Conservation (phyloP, 495 filamentous ascomycete species). For the Lasiosphaeriaceae sp. region DNA sequence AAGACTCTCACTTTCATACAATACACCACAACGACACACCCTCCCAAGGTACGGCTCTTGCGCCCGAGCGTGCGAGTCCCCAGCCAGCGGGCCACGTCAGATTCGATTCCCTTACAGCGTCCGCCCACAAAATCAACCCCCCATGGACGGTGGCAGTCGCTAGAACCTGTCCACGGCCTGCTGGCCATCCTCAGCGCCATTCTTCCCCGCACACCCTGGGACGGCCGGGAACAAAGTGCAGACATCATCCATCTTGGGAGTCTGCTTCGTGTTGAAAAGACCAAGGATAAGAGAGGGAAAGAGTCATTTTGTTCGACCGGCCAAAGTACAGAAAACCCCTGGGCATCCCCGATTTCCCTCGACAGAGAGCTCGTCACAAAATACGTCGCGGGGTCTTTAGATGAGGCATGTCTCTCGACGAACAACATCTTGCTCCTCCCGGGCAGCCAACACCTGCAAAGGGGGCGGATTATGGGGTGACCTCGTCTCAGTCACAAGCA, state of each 20-base stretch:
- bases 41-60: neutral
- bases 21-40: neutral
- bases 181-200: slow-evolving; percentile 43
- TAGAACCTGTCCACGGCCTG: slow-evolving; percentile 45
- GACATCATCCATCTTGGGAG: neutral
- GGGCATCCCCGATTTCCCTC: slow-evolving; percentile 15
- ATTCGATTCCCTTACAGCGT: neutral
- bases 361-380: slow-evolving; percentile 8
- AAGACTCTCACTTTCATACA: slow-evolving; percentile 11
- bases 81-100: neutral
- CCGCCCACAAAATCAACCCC: slow-evolving; percentile 7
- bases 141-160: slow-evolving; percentile 46
- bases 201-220: slow-evolving; percentile 52
- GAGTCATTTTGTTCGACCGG: neutral
- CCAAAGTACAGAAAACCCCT: slow-evolving; percentile 1
- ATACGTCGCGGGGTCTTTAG: neutral
- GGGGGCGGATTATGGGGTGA: slow-evolving; percentile 41
- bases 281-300: neutral
- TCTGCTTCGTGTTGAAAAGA: slow-evolving; percentile 14
- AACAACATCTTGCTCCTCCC: slow-evolving; percentile 33
- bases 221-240: slow-evolving; percentile 1
- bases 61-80: neutral
- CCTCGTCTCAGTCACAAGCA: slow-evolving; percentile 9
- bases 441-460: slow-evolving; percentile 26
- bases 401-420: slow-evolving; percentile 44